phyloP scores from a whole-genome alignment of 345 rosid species.

The Arabis hirsuta region DNA sequence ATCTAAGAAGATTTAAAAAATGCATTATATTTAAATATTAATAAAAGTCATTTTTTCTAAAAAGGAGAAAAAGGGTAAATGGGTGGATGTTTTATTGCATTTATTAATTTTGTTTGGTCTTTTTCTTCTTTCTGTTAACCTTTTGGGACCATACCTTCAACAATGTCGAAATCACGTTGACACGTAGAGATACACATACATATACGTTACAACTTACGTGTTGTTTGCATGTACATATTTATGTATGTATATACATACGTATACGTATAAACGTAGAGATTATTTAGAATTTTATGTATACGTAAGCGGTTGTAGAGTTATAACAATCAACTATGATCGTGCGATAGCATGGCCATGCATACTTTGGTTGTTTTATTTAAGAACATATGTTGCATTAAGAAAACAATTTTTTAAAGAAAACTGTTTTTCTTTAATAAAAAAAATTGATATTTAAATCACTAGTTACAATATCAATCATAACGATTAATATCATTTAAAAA shows the following conservation, averaged over 20 bases:
- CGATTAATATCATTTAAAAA: neutral
- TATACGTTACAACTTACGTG: conserved; percentile 34
- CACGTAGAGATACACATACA: conserved; percentile 27
- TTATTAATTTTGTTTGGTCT: conserved; percentile 22
- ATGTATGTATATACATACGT: neutral
- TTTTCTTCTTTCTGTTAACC: conserved; percentile 24
- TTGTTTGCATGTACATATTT: conserved; percentile 23
- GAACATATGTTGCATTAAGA: neutral
- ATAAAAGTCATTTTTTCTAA: neutral
- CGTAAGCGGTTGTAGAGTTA: conserved; percentile 19
- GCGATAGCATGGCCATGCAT: neutral
- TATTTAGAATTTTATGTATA: neutral
- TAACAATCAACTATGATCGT: conserved; percentile 4
- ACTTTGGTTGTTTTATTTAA: neutral
- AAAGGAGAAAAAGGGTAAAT: conserved; percentile 5
- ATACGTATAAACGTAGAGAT: conserved; percentile 10
- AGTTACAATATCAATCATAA: neutral
- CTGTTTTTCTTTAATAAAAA: too few species aligned
- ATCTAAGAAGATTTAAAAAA: too few species aligned
- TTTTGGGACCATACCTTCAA: conserved; percentile 37
- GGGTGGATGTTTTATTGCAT: conserved; percentile 26
- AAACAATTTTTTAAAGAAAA: too few species aligned
- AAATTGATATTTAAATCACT: neutral
- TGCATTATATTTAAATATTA: neutral
- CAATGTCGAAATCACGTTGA: conserved; percentile 36